phyloP scores from a whole-genome alignment of 306 rosid genomes.

The Hippophae rhamnoides region DNA sequence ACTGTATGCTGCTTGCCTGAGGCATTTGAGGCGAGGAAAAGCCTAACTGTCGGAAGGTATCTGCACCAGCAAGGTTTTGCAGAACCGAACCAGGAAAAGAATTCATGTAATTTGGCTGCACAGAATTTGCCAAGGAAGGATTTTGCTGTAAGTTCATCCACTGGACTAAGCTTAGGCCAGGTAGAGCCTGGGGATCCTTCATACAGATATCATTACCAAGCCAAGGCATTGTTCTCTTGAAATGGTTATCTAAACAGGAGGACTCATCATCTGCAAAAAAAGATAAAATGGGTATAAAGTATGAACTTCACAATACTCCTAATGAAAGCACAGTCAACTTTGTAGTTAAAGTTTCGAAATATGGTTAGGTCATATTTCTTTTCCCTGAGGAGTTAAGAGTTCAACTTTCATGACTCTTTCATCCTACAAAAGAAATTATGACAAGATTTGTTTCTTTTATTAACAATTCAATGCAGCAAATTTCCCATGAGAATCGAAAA shows the following conservation, averaged over 20 bases:
- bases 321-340: background rate
- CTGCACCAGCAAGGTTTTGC: slow-evolving; percentile 59
- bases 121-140: slow-evolving; percentile 49
- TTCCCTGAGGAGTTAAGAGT: background rate
- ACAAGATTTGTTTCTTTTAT: too few relatives aligned
- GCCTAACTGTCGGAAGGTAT: slow-evolving; percentile 66
- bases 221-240: slow-evolving; percentile 86
- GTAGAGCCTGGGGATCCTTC: slow-evolving; percentile 73
- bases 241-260: slow-evolving; percentile 52
- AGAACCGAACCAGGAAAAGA: slow-evolving; percentile 52
- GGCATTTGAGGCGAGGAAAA: slow-evolving; percentile 50
- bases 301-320: slow-evolving; percentile 1
- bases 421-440: too few relatives aligned
- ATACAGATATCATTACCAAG: slow-evolving; percentile 69
- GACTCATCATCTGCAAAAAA: slow-evolving; percentile 63
- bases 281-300: background rate
- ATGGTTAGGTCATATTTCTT: too few relatives aligned
- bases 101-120: slow-evolving; percentile 62
- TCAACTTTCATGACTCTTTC: too few relatives aligned
- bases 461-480: too few relatives aligned
- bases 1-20: slow-evolving; percentile 52
- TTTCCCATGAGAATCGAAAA: too few relatives aligned
- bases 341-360: too few relatives aligned
- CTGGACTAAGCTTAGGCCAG: slow-evolving; percentile 83
- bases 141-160: slow-evolving; percentile 98